Percentiles rank a stretch among this genome's conserved stretches.
Conservation (phyloP, 192 early-diverging fungal genomes). For the Backusella luteola region DNA sequence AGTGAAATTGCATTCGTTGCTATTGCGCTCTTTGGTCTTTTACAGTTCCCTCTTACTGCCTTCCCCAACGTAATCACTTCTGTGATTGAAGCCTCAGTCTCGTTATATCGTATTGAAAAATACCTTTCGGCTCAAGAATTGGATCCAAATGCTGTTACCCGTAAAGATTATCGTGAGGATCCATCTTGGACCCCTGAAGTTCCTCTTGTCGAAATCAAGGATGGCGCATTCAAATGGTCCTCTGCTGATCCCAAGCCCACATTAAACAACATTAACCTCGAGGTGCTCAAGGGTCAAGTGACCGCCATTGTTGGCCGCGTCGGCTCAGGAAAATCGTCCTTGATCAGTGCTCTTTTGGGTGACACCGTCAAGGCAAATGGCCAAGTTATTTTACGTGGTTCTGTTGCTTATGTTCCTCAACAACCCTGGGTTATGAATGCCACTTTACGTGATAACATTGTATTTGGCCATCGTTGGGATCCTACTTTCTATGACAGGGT, state of each 20-base stretch:
- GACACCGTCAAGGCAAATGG: constrained; percentile 79
- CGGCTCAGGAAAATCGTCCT: constrained; percentile 63
- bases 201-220: constrained; percentile 45
- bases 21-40: constrained; percentile 87
- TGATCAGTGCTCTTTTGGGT: constrained; percentile 80
- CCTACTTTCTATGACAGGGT: constrained; percentile 69
- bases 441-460: constrained; percentile 90
- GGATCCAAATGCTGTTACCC: constrained; percentile 61
- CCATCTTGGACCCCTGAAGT: constrained; percentile 17
- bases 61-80: constrained; percentile 83
- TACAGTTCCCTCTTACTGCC: constrained; percentile 83
- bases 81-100: constrained; percentile 79
- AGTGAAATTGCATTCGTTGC: constrained; percentile 80
- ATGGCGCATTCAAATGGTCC: constrained; percentile 59
- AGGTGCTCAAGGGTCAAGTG: constrained; percentile 37
- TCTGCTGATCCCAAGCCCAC: constrained; percentile 36
- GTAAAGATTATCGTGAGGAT: constrained; percentile 32
- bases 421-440: constrained; percentile 95
- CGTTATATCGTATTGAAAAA: constrained; percentile 74
- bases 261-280: constrained; percentile 40
- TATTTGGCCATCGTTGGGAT: constrained; percentile 82
- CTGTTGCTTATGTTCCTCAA: constrained; percentile 76
- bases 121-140: constrained; percentile 84
- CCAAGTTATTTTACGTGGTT: constrained; percentile 60
- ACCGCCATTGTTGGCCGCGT: constrained; percentile 46